A percentile compares a stretch with the other conserved stretches of the same genome.
phyloP scores from a whole-genome alignment of 306 rosid species.

The Ceratonia siliqua region DNA sequence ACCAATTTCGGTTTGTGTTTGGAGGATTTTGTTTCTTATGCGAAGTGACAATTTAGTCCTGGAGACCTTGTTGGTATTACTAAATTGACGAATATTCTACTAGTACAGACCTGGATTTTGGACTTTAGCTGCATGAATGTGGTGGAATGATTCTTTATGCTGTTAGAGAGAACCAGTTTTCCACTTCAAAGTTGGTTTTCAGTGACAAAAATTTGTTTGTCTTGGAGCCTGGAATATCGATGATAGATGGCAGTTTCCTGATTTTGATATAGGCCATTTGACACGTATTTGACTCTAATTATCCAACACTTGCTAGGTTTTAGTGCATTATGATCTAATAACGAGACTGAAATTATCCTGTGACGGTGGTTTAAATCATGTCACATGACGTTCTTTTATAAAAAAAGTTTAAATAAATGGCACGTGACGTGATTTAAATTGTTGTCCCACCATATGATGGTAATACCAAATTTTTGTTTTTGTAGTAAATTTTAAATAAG shows the following conservation, averaged over 20 bases:
- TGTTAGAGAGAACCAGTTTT: background rate
- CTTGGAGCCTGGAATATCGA: background rate
- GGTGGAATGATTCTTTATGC: constrained; percentile 27
- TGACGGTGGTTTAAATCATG: no score
- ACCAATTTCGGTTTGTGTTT: background rate
- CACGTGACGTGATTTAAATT: no score
- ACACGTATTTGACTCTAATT: background rate
- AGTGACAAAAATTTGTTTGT: background rate
- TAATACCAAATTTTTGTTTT: no score
- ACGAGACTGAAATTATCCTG: no score
- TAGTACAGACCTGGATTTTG: background rate
- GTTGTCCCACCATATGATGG: no score
- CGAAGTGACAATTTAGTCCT: constrained; percentile 12
- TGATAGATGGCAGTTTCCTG: background rate
- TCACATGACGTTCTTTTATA: no score
- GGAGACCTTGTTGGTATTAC: background rate
- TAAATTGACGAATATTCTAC: background rate
- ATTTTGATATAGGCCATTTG: background rate
- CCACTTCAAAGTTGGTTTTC: background rate
- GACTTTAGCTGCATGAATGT: background rate
- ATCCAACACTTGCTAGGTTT: no score
- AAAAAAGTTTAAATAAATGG: no score
- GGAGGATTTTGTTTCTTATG: background rate
- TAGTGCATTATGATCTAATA: no score
- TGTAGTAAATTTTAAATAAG: no score